Evolutionary conservation across 306 rosid species (phyloP).

Genomic region (Casuarina cunninghamiana): DNA sequence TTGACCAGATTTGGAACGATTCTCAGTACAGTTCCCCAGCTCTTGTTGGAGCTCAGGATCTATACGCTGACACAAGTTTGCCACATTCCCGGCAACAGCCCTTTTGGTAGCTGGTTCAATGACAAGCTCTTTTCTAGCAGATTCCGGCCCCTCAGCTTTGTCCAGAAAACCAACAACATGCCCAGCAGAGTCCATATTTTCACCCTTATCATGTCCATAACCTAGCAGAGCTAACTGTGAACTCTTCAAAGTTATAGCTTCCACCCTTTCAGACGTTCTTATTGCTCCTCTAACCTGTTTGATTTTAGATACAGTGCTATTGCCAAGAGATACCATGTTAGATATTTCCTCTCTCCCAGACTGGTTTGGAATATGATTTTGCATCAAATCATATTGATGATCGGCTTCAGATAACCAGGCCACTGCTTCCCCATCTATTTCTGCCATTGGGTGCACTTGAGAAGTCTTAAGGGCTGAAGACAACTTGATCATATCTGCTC

Average conservation of each 20-base stretch:
- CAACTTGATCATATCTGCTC: constrained; percentile 14
- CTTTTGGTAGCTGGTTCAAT: constrained; percentile 24
- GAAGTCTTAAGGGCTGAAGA: constrained; percentile 24
- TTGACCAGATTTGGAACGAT: constrained; percentile 24
- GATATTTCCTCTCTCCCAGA: constrained; percentile 29
- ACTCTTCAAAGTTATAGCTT: constrained; percentile 31
- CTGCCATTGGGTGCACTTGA: constrained; percentile 19
- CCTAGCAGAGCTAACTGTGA: constrained; percentile 23
- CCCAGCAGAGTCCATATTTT: constrained; percentile 24
- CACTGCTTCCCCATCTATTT: constrained; percentile 24
- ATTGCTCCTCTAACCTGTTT: constrained; percentile 30
- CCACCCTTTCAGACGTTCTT: constrained; percentile 21
- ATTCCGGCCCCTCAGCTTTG: constrained; percentile 22
- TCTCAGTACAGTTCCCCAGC: constrained; percentile 14
- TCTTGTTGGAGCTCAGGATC: constrained; percentile 27
- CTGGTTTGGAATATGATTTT: constrained; percentile 30
- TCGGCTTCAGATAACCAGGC: constrained; percentile 27
- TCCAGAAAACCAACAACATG: constrained; percentile 19
- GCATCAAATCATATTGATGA: constrained; percentile 34
- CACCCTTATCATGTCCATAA: constrained; percentile 14
- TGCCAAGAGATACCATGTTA: constrained; percentile 26
- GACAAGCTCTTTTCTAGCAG: constrained; percentile 22
- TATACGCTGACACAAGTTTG: constrained; percentile 27
- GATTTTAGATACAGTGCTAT: constrained; percentile 21
- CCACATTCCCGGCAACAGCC: constrained; percentile 24